Evolutionary conservation across 2,329 filamentous ascomycete genomes (phyloP).

Genomic region (Hyphodiscus sp.): DNA sequence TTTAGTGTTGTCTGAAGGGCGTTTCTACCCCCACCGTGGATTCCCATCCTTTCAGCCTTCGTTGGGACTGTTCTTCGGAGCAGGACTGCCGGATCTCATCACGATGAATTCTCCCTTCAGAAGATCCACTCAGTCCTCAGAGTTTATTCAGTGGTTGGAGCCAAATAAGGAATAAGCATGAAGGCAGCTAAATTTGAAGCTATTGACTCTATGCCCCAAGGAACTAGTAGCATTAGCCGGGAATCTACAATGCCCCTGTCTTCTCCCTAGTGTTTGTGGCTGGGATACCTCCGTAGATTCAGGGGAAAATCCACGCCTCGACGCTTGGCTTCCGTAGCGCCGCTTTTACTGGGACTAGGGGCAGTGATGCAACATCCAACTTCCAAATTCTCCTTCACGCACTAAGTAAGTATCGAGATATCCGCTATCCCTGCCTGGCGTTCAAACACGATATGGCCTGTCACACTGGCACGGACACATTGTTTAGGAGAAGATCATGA

Average conservation of each 20-base stretch:
- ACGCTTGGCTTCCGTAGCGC: neutral
- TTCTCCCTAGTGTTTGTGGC: neutral
- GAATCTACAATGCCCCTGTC: neutral
- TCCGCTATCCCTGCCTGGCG: neutral
- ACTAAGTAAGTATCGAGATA: neutral
- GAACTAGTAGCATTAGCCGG: neutral
- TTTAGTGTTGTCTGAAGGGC: too few species aligned
- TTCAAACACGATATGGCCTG: neutral
- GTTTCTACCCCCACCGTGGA: too few species aligned
- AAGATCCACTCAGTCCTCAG: too few species aligned
- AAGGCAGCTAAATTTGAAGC: too few species aligned
- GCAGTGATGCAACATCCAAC: neutral
- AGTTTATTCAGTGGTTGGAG: too few species aligned
- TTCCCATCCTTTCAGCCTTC: too few species aligned
- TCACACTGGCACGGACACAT: too few species aligned
- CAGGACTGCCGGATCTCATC: too few species aligned
- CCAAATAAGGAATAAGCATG: too few species aligned
- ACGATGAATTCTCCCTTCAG: too few species aligned
- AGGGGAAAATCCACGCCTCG: neutral
- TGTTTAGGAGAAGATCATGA: too few species aligned
- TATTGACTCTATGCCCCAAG: neutral
- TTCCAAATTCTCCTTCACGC: neutral
- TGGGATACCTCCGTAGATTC: neutral
- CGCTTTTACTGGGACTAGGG: neutral
- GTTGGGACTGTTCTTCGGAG: too few species aligned